A percentile compares a stretch with the other conserved stretches of the same genome.
phyloP scores from a whole-genome alignment of 2,329 filamentous ascomycete species.

The Periconia digitata region DNA sequence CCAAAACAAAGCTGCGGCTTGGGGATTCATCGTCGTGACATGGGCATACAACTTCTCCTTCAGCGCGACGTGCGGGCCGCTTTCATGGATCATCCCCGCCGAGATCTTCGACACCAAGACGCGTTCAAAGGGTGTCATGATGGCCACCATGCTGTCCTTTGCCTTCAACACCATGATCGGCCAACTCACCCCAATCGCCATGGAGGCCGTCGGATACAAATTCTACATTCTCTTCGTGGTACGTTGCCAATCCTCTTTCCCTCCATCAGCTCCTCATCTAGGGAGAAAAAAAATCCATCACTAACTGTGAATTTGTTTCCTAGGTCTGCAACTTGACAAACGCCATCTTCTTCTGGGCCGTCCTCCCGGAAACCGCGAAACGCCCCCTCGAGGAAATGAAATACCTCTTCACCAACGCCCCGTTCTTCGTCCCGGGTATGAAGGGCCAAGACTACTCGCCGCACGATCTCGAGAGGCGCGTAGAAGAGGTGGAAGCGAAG shows the following conservation, averaged over 20 bases:
- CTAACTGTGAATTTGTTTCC: neutral
- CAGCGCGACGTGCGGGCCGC: conserved; percentile 68
- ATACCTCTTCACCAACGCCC: conserved; percentile 65
- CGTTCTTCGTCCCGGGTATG: conserved; percentile 62
- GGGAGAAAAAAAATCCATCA: too few relatives aligned
- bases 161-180: conserved; percentile 79
- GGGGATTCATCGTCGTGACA: conserved; percentile 76
- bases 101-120: conserved; percentile 80
- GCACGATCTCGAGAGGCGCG: conserved; percentile 61
- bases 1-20: conserved; percentile 59
- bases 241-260: conserved; percentile 23
- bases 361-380: conserved; percentile 67
- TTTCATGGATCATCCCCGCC: conserved; percentile 66
- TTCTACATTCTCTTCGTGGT: conserved; percentile 64
- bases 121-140: conserved; percentile 71
- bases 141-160: conserved; percentile 72
- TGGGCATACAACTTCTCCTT: conserved; percentile 83
- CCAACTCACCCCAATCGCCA: conserved; percentile 65
- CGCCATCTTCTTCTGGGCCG: conserved; percentile 66
- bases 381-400: conserved; percentile 70
- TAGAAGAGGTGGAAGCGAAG: conserved; percentile 52
- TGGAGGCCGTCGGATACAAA: conserved; percentile 56
- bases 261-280: too few relatives aligned
- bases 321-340: conserved; percentile 68
- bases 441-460: conserved; percentile 56